Evolutionary conservation across 805 yeast genomes (phyloP).

Genomic region (Cyberlindnera mississippiensis): DNA sequence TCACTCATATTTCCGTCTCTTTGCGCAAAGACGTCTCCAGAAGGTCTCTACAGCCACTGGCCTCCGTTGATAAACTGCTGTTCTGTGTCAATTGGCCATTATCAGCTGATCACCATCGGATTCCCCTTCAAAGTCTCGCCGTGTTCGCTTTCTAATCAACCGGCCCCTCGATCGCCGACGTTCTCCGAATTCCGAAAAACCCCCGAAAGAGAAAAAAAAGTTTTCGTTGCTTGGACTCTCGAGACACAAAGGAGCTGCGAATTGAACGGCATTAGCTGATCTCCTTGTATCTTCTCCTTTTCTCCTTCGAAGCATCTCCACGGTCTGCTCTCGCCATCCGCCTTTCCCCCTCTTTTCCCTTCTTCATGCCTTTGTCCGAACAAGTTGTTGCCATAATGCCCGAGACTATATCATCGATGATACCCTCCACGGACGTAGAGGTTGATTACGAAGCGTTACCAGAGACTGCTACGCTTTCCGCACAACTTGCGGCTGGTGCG

Average conservation of each 20-base stretch:
- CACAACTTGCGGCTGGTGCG: slow-evolving; percentile 90
- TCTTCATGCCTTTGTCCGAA: slow-evolving; percentile 10
- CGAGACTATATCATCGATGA: neutral
- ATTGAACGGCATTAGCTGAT: too few relatives aligned
- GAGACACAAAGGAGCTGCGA: too few relatives aligned
- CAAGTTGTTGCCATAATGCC: slow-evolving; percentile 1
- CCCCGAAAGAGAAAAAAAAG: neutral
- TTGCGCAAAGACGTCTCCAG: too few relatives aligned
- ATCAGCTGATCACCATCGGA: too few relatives aligned
- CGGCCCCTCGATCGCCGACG: neutral
- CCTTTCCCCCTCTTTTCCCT: neutral
- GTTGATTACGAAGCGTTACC: slow-evolving; percentile 93
- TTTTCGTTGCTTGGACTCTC: neutral
- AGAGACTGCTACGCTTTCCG: slow-evolving; percentile 72
- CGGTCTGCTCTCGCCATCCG: neutral
- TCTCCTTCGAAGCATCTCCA: too few relatives aligned
- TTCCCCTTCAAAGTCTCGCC: too few relatives aligned
- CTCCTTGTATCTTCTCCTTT: too few relatives aligned
- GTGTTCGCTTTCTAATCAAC: too few relatives aligned
- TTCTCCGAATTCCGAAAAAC: neutral
- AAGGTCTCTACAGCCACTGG: too few relatives aligned
- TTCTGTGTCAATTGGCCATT: too few relatives aligned
- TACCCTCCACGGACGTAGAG: slow-evolving; percentile 30
- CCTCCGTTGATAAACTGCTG: too few relatives aligned
- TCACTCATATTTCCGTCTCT: too few relatives aligned